Base-by-base conservation (phyloP, 257 asterid species). In the Paulownia fortunei region DNA sequence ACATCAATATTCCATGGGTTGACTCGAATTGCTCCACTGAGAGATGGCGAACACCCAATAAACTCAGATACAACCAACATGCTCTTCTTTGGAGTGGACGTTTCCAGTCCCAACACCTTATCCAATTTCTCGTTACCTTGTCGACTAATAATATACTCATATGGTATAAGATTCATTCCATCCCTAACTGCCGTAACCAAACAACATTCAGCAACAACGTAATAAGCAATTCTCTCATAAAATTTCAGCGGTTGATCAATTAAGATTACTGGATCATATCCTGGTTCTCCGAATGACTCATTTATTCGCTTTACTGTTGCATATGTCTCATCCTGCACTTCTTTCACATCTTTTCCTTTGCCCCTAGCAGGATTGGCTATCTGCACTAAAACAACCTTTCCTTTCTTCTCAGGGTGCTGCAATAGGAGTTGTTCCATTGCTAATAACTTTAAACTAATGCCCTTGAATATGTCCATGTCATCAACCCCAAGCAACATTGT, bases 341-440 rank as follows among this genome's bases (percentile, higher is more conserved):
- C 98, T 73, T 91, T 84, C 67, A 93, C 98, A 12, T 89, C 98
- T 79, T 88, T 93, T 5, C 98, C 98, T 82, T 30, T 88, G 37
- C 98, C 90, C 76, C 98, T 73, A 10, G 98, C 98, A 7, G 98
- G 98, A 82, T 91, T 92, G 21, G 98, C 98, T 51, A 93, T 93
- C 85, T 93, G 98, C 52, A 93, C 98, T 30, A 93, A 71, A 30
- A 93, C 97, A 16, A 91, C 97, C 78, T 93, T 91, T n/a, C 98
- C 98, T 54, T 88, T 93, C 81, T 86, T 89, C 87, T 93, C 94
- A 0, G 98, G 98, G 47, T 93, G 92, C 81, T 89, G 93, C 72
- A 85, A 58, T 26, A 93, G 84, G 36, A 93, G 89, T 37, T 93
- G 98, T 54, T 93, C 97, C 97, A 91, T 89, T 70, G 98, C 98